phyloP scores from a whole-genome alignment of 2,329 filamentous ascomycete genomes.

The Fusarium neocosmosporiellum region DNA sequence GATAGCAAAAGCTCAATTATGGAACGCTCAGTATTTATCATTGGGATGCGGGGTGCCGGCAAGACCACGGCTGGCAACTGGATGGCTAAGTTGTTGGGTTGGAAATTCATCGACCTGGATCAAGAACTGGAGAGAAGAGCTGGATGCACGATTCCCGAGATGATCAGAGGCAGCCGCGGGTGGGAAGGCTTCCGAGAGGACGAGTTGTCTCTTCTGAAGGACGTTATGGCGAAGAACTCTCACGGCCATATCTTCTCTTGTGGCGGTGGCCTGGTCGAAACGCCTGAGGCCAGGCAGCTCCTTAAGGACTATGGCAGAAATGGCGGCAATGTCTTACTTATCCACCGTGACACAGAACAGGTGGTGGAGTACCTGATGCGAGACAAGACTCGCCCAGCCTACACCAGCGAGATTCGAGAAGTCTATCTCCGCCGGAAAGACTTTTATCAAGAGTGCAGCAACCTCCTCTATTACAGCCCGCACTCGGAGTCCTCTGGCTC shows the following conservation, averaged over 20 bases:
- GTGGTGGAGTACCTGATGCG: slow-evolving; percentile 89
- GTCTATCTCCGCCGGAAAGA: slow-evolving; percentile 91
- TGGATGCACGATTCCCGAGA: slow-evolving; percentile 84
- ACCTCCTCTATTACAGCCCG: slow-evolving; percentile 91
- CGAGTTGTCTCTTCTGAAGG: slow-evolving; percentile 79
- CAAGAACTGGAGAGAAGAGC: slow-evolving; percentile 81
- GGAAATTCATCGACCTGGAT: slow-evolving; percentile 88
- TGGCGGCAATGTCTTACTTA: slow-evolving; percentile 86
- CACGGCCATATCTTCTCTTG: slow-evolving; percentile 89
- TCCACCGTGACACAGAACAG: slow-evolving; percentile 87
- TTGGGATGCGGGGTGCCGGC: slow-evolving; percentile 96
- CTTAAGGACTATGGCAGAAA: slow-evolving; percentile 77
- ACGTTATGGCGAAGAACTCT: slow-evolving; percentile 79
- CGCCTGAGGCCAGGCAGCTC: slow-evolving; percentile 79
- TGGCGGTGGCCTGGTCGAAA: slow-evolving; percentile 93
- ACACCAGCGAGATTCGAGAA: slow-evolving; percentile 89
- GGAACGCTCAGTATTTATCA: slow-evolving; percentile 85
- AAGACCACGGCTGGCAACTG: slow-evolving; percentile 94
- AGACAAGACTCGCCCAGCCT: slow-evolving; percentile 92
- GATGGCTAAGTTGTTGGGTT: slow-evolving; percentile 80
- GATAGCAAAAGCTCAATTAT: slow-evolving; percentile 16
- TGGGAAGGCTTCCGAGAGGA: slow-evolving; percentile 90
- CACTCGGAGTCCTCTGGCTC: slow-evolving; percentile 53
- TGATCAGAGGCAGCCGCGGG: slow-evolving; percentile 76
- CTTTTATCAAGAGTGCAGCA: slow-evolving; percentile 94